Evolutionary conservation across 345 rosid species (phyloP).

Genomic region (Erysimum cheiranthoides): DNA sequence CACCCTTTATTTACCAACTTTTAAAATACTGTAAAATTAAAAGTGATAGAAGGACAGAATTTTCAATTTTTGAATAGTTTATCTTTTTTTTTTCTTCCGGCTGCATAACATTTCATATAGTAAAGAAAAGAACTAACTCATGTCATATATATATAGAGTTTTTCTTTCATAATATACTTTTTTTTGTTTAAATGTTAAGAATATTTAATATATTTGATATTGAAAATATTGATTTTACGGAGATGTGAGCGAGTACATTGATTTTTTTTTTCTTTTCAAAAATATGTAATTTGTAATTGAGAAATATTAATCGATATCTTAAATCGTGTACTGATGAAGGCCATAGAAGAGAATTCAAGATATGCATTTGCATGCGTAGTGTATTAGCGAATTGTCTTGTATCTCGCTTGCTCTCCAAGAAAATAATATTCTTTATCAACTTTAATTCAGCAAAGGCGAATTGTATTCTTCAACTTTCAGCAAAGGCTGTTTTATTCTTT

Average conservation of each 20-base stretch:
- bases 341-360: neutral
- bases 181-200: too few species aligned
- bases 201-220: too few species aligned
- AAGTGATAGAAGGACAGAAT: neutral
- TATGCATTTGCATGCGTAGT: neutral
- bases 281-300: neutral
- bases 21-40: neutral
- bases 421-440: constrained; percentile 33
- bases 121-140: neutral
- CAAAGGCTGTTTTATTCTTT: neutral
- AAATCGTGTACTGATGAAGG: constrained; percentile 5
- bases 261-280: neutral
- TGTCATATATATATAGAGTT: neutral
- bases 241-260: neutral
- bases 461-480: constrained; percentile 32
- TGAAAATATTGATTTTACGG: neutral
- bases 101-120: neutral
- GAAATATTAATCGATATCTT: neutral
- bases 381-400: constrained; percentile 27
- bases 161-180: neutral
- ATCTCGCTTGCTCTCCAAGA: constrained; percentile 32
- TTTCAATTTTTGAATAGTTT: neutral
- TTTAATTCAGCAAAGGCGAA: constrained; percentile 28
- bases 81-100: neutral
- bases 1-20: too few species aligned